A percentile compares a stretch with the other conserved stretches of the same genome.
Conservation (phyloP, 768 basidiomycete species). For the Tephrocybe sp. region DNA sequence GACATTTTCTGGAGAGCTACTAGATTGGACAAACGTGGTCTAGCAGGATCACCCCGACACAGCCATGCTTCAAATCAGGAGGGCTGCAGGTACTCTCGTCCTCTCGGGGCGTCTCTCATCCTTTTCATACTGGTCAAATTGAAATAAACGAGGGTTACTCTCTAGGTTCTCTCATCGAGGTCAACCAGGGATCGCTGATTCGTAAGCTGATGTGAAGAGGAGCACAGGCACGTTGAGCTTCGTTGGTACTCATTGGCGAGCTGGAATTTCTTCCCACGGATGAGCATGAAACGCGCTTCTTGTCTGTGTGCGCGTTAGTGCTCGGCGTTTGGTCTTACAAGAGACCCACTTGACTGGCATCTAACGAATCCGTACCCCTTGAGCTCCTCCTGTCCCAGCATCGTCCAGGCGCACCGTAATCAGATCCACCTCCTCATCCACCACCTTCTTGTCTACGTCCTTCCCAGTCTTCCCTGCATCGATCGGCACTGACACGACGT, state of each 20-base stretch:
- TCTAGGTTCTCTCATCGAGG: slow-evolving; percentile 64
- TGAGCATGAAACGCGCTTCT: slow-evolving; percentile 69
- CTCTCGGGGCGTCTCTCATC: no score
- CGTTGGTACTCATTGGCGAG: slow-evolving; percentile 95
- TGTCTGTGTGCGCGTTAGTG: slow-evolving; percentile 43
- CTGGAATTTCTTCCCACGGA: slow-evolving; percentile 94
- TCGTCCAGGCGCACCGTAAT: slow-evolving; percentile 57
- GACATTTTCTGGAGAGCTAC: no score
- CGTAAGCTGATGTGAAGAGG: slow-evolving; percentile 58
- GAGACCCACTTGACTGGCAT: slow-evolving; percentile 74
- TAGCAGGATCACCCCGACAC: no score
- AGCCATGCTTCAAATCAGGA: no score
- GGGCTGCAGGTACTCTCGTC: no score
- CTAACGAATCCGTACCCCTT: slow-evolving; percentile 76
- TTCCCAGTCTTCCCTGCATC: slow-evolving; percentile 57
- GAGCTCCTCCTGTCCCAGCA: slow-evolving; percentile 61
- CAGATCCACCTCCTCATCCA: slow-evolving; percentile 65
- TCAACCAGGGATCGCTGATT: no score
- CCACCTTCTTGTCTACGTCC: slow-evolving; percentile 54
- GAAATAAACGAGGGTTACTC: no score
- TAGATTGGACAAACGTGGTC: no score
- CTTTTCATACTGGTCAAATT: no score
- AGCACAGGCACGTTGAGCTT: slow-evolving; percentile 94
- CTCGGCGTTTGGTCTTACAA: not conserved
- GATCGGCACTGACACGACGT: slow-evolving; percentile 79